These are phyloP conservation scores for Kwoniella sp. DNA, from an alignment of 768 basidiomycete species.

Conservation along the genomic window DNA sequence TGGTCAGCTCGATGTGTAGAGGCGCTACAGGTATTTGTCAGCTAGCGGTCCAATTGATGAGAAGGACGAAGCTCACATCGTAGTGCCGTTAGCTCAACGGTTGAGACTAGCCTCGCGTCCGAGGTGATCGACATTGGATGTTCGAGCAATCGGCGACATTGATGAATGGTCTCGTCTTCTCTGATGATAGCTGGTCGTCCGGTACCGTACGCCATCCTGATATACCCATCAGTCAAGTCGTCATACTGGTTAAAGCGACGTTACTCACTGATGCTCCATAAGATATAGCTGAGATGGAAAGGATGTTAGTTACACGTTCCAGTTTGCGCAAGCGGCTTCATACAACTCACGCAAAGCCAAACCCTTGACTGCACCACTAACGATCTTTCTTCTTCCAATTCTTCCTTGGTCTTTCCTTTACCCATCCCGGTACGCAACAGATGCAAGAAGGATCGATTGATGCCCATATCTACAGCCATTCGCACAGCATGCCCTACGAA, in stretches of 20 bases:
- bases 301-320: no score
- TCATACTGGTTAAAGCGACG: neutral
- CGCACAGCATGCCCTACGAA: conserved; percentile 74
- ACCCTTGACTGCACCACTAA: conserved; percentile 79
- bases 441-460: conserved; percentile 89
- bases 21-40: conserved; percentile 60
- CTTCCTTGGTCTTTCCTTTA: conserved; percentile 62
- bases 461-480: conserved; percentile 91
- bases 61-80: conserved; percentile 56
- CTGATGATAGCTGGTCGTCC: conserved; percentile 89
- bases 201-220: conserved; percentile 87
- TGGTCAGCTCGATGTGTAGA: conserved; percentile 78
- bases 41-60: conserved; percentile 4
- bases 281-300: conserved; percentile 64
- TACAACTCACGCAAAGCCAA: conserved; percentile 78
- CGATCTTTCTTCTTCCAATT: conserved; percentile 68
- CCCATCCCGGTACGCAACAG: conserved; percentile 74
- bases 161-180: conserved; percentile 85
- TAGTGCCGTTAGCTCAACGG: conserved; percentile 87
- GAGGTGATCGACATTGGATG: conserved; percentile 89
- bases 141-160: conserved; percentile 74
- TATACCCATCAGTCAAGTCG: conserved; percentile 25
- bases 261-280: conserved; percentile 85
- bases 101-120: conserved; percentile 91
- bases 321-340: no score